phyloP scores from a whole-genome alignment of 202 grass and related monocot species.

The Saccharum hybrid region DNA sequence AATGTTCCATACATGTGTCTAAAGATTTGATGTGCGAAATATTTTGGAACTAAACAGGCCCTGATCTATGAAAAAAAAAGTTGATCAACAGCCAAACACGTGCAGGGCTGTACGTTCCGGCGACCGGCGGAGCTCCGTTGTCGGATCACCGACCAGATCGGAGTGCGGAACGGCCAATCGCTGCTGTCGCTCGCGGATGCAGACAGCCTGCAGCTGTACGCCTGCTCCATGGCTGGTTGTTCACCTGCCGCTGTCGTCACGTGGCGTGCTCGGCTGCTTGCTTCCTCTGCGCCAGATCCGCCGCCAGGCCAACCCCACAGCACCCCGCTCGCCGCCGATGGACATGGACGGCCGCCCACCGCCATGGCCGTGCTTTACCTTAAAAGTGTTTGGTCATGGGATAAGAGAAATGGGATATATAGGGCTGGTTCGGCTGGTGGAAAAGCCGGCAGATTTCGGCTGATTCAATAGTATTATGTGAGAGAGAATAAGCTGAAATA shows the following conservation, averaged over 20 bases:
- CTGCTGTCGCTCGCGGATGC: not conserved
- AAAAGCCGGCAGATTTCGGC: too few relatives aligned
- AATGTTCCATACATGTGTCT: too few relatives aligned
- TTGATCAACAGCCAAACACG: not conserved
- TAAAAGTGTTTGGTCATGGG: too few relatives aligned
- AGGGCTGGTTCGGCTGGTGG: too few relatives aligned
- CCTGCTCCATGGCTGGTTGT: slow-evolving; percentile 5
- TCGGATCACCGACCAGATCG: not conserved
- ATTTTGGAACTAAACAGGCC: too few relatives aligned
- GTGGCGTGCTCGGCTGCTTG: not conserved
- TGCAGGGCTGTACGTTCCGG: not conserved
- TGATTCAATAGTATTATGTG: too few relatives aligned
- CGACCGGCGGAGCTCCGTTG: not conserved
- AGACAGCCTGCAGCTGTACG: not conserved
- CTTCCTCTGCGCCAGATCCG: not conserved
- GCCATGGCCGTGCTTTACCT: not conserved
- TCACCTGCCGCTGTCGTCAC: slow-evolving; percentile 25
- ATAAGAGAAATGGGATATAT: too few relatives aligned
- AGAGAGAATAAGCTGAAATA: too few relatives aligned
- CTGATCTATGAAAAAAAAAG: too few relatives aligned
- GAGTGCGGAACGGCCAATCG: not conserved
- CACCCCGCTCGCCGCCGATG: not conserved
- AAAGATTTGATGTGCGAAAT: too few relatives aligned
- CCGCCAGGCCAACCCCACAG: not conserved
- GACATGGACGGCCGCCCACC: not conserved